Evolutionary conservation across 2,329 filamentous ascomycete species (phyloP).

Genomic region (Xylaria sp.): DNA sequence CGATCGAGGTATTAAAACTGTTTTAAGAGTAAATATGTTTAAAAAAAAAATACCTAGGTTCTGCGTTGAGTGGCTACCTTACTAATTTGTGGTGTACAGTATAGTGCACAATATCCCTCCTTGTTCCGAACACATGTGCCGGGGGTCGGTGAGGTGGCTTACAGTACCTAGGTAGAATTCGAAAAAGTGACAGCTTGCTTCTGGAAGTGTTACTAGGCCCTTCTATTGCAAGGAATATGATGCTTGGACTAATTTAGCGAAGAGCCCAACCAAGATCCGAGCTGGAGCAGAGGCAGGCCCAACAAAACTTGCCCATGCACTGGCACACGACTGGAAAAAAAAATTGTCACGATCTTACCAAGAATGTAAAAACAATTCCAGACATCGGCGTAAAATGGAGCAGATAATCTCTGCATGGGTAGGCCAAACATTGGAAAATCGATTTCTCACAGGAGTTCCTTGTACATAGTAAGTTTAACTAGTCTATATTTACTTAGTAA

Average conservation of each 20-base stretch:
- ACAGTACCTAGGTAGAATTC: not conserved
- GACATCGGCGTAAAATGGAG: no score
- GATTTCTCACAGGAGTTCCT: no score
- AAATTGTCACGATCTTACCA: not conserved
- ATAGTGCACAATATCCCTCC: not conserved
- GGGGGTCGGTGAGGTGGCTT: not conserved
- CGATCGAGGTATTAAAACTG: no score
- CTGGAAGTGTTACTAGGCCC: slow-evolving; percentile 12
- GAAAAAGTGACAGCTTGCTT: slow-evolving; percentile 20
- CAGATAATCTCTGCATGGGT: no score
- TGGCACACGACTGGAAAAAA: not conserved
- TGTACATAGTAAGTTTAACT: not conserved
- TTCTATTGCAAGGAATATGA: slow-evolving; percentile 1
- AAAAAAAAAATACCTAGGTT: no score
- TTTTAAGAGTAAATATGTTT: no score
- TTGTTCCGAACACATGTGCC: slow-evolving; percentile 2
- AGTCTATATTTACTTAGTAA: no score
- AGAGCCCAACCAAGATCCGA: slow-evolving; percentile 5
- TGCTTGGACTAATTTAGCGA: slow-evolving; percentile 14
- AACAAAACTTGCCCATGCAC: no score
- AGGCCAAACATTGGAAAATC: no score
- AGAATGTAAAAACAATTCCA: no score
- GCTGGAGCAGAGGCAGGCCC: not conserved
- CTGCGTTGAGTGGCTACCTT: not conserved
- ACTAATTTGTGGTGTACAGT: not conserved